A percentile compares a stretch with the other conserved stretches of the same genome.
Conservation (phyloP, 352 stramenopile genomes). For the Pythium phragmiticola region DNA sequence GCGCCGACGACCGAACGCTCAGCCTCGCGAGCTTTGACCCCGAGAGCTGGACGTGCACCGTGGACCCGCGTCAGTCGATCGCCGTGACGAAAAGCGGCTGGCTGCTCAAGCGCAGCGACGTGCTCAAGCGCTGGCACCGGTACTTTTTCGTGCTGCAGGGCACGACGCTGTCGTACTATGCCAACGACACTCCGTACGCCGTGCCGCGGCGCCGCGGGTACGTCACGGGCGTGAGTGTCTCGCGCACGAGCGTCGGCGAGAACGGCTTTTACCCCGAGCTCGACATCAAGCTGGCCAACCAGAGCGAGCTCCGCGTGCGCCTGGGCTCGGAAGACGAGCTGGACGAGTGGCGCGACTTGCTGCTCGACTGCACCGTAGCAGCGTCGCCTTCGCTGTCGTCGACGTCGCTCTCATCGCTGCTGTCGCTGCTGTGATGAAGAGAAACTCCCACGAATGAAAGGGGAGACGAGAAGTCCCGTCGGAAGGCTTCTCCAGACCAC, state of each 20-base stretch:
- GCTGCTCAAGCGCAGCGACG: slow-evolving; percentile 63
- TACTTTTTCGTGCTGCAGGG: slow-evolving; percentile 80
- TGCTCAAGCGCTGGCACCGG: slow-evolving; percentile 55
- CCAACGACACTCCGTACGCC: slow-evolving; percentile 71
- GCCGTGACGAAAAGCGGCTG: slow-evolving; percentile 58
- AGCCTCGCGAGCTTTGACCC: slow-evolving; percentile 58
- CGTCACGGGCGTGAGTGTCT: slow-evolving; percentile 39
- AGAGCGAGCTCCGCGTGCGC: slow-evolving; percentile 26
- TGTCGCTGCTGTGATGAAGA: slow-evolving; percentile 21
- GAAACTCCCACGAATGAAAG: no score
- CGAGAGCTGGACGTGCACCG: slow-evolving; percentile 43
- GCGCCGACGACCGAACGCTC: slow-evolving; percentile 48
- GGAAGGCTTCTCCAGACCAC: slow-evolving; percentile 14
- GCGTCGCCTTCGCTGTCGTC: slow-evolving; percentile 5
- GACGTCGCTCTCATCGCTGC: slow-evolving; percentile 14
- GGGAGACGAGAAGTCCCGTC: slow-evolving; percentile 7
- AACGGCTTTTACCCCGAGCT: slow-evolving; percentile 29
- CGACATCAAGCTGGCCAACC: slow-evolving; percentile 28
- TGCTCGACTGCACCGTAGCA: slow-evolving; percentile 18
- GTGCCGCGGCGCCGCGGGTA: slow-evolving; percentile 64
- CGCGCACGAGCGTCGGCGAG: slow-evolving; percentile 14
- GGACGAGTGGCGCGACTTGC: slow-evolving; percentile 32
- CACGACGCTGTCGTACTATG: slow-evolving; percentile 73
- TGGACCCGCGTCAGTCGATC: slow-evolving; percentile 59
- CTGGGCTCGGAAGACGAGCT: slow-evolving; percentile 30